Conservation (phyloP, 23 red algal species). For the Chondrus crispus region DNA sequence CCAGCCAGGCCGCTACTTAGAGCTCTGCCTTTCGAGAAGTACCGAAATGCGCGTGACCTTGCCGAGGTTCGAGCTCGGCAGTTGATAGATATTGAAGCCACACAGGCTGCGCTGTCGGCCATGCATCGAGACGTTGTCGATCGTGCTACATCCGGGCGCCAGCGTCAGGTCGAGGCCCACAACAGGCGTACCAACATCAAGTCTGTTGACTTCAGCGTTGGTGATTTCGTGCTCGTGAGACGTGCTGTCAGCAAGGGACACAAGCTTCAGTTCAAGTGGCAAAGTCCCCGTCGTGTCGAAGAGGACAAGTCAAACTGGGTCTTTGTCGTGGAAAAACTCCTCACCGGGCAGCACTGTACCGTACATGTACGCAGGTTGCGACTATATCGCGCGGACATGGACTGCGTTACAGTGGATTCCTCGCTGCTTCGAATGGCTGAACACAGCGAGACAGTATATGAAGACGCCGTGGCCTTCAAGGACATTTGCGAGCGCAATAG, state of each 20-base stretch:
- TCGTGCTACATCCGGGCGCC: neutral
- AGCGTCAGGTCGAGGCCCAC: neutral
- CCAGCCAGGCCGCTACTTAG: conserved; percentile 16
- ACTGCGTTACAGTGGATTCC: no score
- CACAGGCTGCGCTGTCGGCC: neutral
- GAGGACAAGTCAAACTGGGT: neutral
- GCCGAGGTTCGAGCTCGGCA: conserved; percentile 3
- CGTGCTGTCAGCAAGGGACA: neutral
- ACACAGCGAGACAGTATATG: no score
- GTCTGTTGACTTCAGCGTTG: neutral
- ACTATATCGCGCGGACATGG: no score
- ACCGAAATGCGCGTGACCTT: neutral
- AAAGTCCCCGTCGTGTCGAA: neutral
- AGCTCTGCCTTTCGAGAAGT: neutral
- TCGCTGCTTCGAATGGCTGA: no score
- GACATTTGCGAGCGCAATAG: no score
- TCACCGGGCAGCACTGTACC: neutral
- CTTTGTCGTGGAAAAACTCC: neutral
- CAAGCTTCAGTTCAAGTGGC: conserved; percentile 33
- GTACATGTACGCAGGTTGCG: no score
- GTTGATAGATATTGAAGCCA: neutral
- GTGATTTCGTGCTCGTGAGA: conserved; percentile 19
- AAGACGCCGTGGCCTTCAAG: no score
- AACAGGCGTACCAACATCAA: conserved; percentile 4
- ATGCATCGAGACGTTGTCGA: neutral